Conservation (phyloP, 257 asterid species). For the Solanum dulcamara region DNA sequence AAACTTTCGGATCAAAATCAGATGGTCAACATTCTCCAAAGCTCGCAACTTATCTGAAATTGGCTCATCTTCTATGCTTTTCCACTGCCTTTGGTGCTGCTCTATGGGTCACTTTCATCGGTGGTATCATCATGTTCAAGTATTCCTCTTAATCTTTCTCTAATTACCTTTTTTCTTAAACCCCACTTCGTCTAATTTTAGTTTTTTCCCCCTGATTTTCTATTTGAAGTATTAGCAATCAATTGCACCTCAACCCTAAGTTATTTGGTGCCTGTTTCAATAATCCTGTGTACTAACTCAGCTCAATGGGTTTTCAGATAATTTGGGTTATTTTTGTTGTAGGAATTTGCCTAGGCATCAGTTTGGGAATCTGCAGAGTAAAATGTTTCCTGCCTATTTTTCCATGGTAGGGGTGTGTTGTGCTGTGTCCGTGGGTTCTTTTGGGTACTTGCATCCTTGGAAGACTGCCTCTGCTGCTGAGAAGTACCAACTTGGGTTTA, state of each 20-base stretch:
- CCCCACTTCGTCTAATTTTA: not conserved
- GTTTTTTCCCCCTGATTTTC: not conserved
- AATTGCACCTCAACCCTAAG: not conserved
- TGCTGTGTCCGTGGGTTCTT: slow-evolving; percentile 68
- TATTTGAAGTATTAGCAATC: not conserved
- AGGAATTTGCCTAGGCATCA: slow-evolving; percentile 97
- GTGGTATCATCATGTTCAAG: slow-evolving; percentile 99
- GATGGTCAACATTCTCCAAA: slow-evolving; percentile 41
- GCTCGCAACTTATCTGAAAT: slow-evolving; percentile 41
- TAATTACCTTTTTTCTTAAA: not conserved
- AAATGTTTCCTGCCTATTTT: slow-evolving; percentile 99
- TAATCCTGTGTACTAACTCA: not conserved
- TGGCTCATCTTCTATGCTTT: slow-evolving; percentile 83
- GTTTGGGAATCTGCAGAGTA: slow-evolving; percentile 88
- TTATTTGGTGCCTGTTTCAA: not conserved
- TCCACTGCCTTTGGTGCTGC: slow-evolving; percentile 98
- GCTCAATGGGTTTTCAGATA: not conserved
- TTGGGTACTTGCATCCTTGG: slow-evolving; percentile 94
- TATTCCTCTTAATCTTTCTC: slow-evolving; percentile 2
- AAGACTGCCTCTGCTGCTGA: slow-evolving; percentile 56
- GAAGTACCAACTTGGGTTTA: slow-evolving; percentile 82
- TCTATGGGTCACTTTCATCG: slow-evolving; percentile 96
- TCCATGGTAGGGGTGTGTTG: slow-evolving; percentile 94
- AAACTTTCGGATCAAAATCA: slow-evolving; percentile 66
- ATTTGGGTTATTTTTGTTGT: not conserved